These are phyloP conservation scores for Helianthus annuus DNA, from an alignment of 129 eudicot species.

Conservation along the genomic window DNA sequence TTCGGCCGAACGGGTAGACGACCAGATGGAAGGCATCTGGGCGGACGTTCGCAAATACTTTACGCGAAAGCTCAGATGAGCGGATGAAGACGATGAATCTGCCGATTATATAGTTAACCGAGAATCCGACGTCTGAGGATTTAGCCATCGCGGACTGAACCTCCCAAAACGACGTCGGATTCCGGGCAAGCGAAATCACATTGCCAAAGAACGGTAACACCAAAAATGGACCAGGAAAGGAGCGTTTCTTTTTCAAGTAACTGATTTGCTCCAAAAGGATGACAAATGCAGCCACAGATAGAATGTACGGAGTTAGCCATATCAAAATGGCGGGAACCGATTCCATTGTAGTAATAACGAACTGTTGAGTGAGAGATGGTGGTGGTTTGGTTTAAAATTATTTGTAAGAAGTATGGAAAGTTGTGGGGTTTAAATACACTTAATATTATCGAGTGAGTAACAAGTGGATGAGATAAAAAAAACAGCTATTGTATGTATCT, in stretches of 20 bases:
- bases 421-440: too few species aligned
- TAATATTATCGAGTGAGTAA: too few species aligned
- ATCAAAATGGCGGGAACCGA: slow-evolving; percentile 18
- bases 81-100: slow-evolving; percentile 69
- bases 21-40: slow-evolving; percentile 83
- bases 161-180: slow-evolving; percentile 77
- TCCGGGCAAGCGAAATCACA: slow-evolving; percentile 50
- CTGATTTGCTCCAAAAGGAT: slow-evolving; percentile 43
- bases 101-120: slow-evolving; percentile 78
- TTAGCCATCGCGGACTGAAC: slow-evolving; percentile 52
- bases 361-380: too few species aligned
- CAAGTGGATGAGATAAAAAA: too few species aligned
- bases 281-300: slow-evolving; percentile 34
- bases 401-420: too few species aligned
- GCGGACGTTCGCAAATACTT: slow-evolving; percentile 71
- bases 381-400: too few species aligned
- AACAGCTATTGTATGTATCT: too few species aligned
- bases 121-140: slow-evolving; percentile 56
- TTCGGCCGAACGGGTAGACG: slow-evolving; percentile 89
- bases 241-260: slow-evolving; percentile 60
- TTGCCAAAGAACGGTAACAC: slow-evolving; percentile 79
- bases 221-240: slow-evolving; percentile 60
- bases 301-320: slow-evolving; percentile 6
- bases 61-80: slow-evolving; percentile 64
- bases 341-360: background rate